Base-by-base conservation (phyloP, 257 asterid species). In the Galeopsis tetrahit region DNA sequence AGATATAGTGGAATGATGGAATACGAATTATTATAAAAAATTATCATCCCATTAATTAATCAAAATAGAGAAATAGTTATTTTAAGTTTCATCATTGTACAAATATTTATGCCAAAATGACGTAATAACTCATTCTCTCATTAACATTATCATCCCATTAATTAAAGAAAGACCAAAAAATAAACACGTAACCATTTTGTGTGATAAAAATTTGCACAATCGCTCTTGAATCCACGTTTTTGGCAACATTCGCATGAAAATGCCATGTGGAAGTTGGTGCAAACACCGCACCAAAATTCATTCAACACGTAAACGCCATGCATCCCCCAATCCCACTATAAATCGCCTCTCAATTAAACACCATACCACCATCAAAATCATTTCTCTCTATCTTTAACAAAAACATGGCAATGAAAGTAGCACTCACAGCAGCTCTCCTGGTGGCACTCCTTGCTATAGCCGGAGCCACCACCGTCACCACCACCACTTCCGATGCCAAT, bases 221-320 rank as follows among this genome's bases (percentile, higher is more conserved):
- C 28, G 28, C 28, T 21, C 28, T 21, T 21, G 2, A 42, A 42
- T 49, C 31, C 57, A 49, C 57, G 6, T 21, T 3, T 81, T 52
- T 77, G 82, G 69, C 76, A 51, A 66, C 28, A 70, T 61, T 0
- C 74, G 83, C 81, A 75, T 75, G 82, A 3, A 51, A 53, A 53
- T 58, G 28, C 63, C 73, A 77, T 67, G 82, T 77, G 82, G 69
- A 81, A 66, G 78, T 69, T 33, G 62, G 61, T 42, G 28, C 28
- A 21, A 21, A 21, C 28, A 21, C 28, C 28, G 28, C 28, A 21
- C 28, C 28, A 21, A 21, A 21, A 21, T 21, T 21, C 28, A 21
- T 21, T 21, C 28, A 73, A 77, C 86, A 82, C 86, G 82, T 82
- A 73, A 65, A 73, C 2, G 40, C 72, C 82, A 79, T 82, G 86